A percentile compares a stretch with the other conserved stretches of the same genome.
phyloP scores from a whole-genome alignment of 495 filamentous ascomycete species.

The Aspergillus steynii region DNA sequence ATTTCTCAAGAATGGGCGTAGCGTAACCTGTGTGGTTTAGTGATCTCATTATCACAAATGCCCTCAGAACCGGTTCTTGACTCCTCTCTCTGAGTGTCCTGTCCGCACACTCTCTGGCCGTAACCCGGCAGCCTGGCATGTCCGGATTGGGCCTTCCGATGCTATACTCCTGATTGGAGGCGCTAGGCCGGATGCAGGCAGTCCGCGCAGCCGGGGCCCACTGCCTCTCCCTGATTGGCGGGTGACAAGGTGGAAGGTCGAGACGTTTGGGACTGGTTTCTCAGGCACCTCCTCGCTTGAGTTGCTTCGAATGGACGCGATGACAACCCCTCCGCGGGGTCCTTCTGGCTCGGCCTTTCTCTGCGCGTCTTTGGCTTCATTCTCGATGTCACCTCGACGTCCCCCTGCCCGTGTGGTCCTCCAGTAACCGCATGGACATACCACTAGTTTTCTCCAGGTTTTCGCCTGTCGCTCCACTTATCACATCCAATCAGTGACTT shows the following conservation, averaged over 20 bases:
- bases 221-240: background rate
- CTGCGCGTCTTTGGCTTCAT: too few relatives aligned
- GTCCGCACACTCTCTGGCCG: too few relatives aligned
- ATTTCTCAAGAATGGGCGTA: too few relatives aligned
- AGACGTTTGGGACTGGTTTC: background rate
- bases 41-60: too few relatives aligned
- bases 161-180: background rate
- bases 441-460: background rate
- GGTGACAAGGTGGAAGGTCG: background rate
- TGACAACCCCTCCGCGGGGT: too few relatives aligned
- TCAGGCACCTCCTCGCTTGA: background rate
- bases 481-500: conserved; percentile 7
- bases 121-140: background rate
- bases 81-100: too few relatives aligned
- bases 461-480: background rate
- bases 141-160: background rate
- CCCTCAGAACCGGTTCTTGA: too few relatives aligned
- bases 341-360: too few relatives aligned
- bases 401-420: background rate
- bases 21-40: too few relatives aligned
- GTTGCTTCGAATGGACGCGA: background rate
- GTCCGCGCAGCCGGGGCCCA: too few relatives aligned
- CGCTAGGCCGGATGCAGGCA: background rate
- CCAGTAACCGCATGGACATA: too few relatives aligned
- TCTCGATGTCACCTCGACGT: background rate